Conservation (phyloP, 352 stramenopile species). For the Phytophthora capsici region DNA sequence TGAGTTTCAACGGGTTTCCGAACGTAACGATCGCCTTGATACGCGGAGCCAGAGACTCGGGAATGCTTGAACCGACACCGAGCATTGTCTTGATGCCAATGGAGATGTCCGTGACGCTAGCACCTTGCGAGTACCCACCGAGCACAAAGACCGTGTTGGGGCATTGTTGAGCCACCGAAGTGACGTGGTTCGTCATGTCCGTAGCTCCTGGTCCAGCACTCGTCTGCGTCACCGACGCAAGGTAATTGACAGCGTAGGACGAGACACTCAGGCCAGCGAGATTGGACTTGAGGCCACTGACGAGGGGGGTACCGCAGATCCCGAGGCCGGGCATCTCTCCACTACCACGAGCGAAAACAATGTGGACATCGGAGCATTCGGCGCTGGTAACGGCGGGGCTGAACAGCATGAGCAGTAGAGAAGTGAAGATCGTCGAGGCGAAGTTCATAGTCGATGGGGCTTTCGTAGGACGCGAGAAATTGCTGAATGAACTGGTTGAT, state of each 20-base stretch:
- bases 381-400: background rate
- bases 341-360: slow-evolving; percentile 25
- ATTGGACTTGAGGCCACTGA: slow-evolving; percentile 14
- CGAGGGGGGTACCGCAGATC: slow-evolving; percentile 26
- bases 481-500: slow-evolving; percentile 6
- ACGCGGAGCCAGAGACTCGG: slow-evolving; percentile 21
- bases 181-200: slow-evolving; percentile 39
- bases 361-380: slow-evolving; percentile 21
- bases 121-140: slow-evolving; percentile 39
- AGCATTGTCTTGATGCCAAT: slow-evolving; percentile 37
- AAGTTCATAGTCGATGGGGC: slow-evolving; percentile 12
- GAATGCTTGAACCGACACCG: slow-evolving; percentile 21
- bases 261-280: slow-evolving; percentile 29
- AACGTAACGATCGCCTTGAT: slow-evolving; percentile 44
- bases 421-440: background rate
- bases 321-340: slow-evolving; percentile 35
- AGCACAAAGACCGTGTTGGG: slow-evolving; percentile 33
- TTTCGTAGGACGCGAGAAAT: slow-evolving; percentile 1
- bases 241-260: slow-evolving; percentile 38
- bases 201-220: slow-evolving; percentile 34
- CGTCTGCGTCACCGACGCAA: slow-evolving; percentile 21
- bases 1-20: slow-evolving; percentile 34
- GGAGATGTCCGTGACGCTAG: slow-evolving; percentile 36
- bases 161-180: slow-evolving; percentile 22
- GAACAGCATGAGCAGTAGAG: slow-evolving; percentile 1